Percentiles rank a stretch among this genome's conserved stretches.
phyloP scores from a whole-genome alignment of 805 yeast genomes.

The Dipodascus albidus region DNA sequence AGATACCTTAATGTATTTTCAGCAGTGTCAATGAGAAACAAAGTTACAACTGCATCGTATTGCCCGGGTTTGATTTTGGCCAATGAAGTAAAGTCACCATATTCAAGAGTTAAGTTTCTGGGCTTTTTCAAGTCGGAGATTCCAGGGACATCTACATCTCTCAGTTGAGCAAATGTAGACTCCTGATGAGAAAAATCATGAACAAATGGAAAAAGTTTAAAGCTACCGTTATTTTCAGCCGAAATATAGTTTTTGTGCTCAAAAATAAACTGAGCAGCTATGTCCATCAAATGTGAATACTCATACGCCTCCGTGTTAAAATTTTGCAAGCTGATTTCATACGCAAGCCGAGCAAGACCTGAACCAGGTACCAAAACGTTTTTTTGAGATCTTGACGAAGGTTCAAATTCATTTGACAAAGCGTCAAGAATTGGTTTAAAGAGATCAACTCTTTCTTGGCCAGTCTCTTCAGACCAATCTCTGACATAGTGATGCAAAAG shows the following conservation, averaged over 20 bases:
- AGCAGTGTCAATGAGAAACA: slow-evolving; percentile 86
- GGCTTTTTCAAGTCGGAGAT: slow-evolving; percentile 7
- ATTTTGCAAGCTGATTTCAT: slow-evolving; percentile 35
- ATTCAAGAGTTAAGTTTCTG: slow-evolving; percentile 12
- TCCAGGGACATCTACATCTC: slow-evolving; percentile 28
- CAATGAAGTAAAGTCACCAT: slow-evolving; percentile 57
- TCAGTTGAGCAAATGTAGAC: slow-evolving; percentile 36
- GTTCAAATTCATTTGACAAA: slow-evolving; percentile 24
- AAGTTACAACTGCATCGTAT: slow-evolving; percentile 33
- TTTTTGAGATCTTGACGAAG: slow-evolving; percentile 10
- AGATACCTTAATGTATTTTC: slow-evolving; percentile 72
- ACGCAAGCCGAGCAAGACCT: slow-evolving; percentile 72
- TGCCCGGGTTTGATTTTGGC: slow-evolving; percentile 21
- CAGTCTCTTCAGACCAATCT: slow-evolving; percentile 58
- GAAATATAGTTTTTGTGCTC: slow-evolving; percentile 2
- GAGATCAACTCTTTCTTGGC: slow-evolving; percentile 41
- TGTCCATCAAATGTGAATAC: slow-evolving; percentile 61
- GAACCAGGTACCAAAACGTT: slow-evolving; percentile 73
- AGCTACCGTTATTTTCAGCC: slow-evolving; percentile 1
- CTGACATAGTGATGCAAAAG: slow-evolving; percentile 64
- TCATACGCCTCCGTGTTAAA: slow-evolving; percentile 61
- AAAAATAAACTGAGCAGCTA: slow-evolving; percentile 31
- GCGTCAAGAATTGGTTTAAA: slow-evolving; percentile 37
- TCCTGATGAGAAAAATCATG: slow-evolving; percentile 63
- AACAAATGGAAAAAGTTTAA: slow-evolving; percentile 28